Percentiles rank a stretch among this genome's conserved stretches.
These are phyloP conservation scores for Plasmodium blacklocki DNA, from an alignment of 169 alveolate genomes.

Conservation along the genomic window DNA sequence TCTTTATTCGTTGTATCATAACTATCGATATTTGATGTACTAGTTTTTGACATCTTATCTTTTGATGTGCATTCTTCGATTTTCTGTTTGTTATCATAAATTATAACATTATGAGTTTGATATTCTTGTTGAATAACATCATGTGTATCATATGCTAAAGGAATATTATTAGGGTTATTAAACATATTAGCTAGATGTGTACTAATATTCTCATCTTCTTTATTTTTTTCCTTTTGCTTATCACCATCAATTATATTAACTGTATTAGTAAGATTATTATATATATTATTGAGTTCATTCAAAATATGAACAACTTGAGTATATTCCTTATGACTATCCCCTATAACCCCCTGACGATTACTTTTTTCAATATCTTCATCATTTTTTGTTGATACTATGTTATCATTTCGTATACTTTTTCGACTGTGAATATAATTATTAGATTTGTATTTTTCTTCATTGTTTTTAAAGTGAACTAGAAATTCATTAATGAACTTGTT, in stretches of 20 bases:
- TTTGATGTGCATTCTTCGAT: no score
- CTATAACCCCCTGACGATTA: background rate
- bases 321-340: slow-evolving; percentile 30
- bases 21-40: no score
- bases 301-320: slow-evolving; percentile 28
- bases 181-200: no score
- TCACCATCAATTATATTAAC: background rate
- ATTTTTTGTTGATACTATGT: background rate
- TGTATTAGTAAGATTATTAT: background rate
- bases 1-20: no score
- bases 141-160: no score
- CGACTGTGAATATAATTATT: background rate
- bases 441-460: slow-evolving; percentile 61
- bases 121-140: no score
- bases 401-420: background rate
- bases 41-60: no score
- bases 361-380: slow-evolving; percentile 4
- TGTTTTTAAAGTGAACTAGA: slow-evolving; percentile 44
- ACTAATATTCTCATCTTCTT: no score
- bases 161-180: no score
- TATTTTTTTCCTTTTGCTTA: background rate
- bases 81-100: no score
- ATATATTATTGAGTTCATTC: slow-evolving; percentile 29
- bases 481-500: slow-evolving; percentile 33
- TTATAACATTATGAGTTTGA: no score